phyloP scores from a whole-genome alignment of 2,329 filamentous ascomycete genomes.

The Colletotrichum brevisporum region DNA sequence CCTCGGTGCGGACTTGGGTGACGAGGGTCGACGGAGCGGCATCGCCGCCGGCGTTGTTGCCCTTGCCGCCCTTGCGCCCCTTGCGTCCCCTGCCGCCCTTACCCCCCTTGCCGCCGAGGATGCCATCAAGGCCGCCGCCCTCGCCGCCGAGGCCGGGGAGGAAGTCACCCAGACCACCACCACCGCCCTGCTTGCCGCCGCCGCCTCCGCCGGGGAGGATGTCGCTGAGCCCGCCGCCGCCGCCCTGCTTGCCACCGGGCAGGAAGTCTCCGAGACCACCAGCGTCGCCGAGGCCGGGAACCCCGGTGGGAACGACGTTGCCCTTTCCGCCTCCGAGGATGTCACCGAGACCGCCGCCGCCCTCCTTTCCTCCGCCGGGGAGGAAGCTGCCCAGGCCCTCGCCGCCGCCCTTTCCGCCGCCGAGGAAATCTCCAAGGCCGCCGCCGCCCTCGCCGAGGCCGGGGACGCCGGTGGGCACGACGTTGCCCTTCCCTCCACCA shows the following conservation, averaged over 20 bases:
- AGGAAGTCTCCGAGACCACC: neutral
- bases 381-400: neutral
- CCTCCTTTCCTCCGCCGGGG: neutral
- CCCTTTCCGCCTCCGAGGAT: constrained; percentile 6
- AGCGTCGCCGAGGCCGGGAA: neutral
- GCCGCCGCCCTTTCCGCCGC: neutral
- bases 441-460: neutral
- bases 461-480: neutral
- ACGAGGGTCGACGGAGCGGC: constrained; percentile 11
- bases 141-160: neutral
- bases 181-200: neutral
- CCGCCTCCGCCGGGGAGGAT: neutral
- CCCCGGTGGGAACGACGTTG: neutral
- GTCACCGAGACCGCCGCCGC: neutral
- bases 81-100: neutral
- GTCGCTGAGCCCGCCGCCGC: neutral
- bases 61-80: neutral
- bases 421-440: neutral
- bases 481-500: constrained; percentile 1
- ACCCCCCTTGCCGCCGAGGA: constrained; percentile 4
- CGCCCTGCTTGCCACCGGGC: neutral
- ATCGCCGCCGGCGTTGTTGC: neutral
- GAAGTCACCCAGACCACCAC: neutral
- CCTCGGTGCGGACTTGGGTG: constrained; percentile 11
- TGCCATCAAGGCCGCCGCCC: neutral